Conservation (phyloP, 192 early-diverging fungal species). For the Rhizophagus clarus region DNA sequence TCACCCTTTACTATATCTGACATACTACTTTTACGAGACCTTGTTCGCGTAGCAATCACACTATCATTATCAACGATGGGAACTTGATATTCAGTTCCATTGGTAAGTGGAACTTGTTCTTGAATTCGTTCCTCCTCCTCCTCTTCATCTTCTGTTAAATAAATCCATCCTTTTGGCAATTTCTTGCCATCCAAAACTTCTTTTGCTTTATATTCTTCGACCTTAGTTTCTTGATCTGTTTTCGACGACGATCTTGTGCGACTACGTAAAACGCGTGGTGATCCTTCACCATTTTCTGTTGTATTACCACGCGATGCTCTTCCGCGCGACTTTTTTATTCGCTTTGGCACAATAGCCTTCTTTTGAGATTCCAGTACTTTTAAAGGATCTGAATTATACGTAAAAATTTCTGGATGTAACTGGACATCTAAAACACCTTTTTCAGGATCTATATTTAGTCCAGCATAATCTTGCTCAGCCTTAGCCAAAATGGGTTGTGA, state of each 20-base stretch:
- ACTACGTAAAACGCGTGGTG: background rate
- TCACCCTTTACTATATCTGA: background rate
- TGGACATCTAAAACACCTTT: conserved; percentile 47
- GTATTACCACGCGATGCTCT: background rate
- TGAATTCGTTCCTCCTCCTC: conserved; percentile 33
- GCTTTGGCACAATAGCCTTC: background rate
- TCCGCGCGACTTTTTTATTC: background rate
- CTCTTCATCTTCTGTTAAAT: conserved; percentile 45
- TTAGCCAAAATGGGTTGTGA: conserved; percentile 42
- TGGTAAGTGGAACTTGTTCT: background rate
- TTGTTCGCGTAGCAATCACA: background rate
- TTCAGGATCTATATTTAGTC: conserved; percentile 38
- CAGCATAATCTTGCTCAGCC: conserved; percentile 47
- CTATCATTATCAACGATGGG: background rate
- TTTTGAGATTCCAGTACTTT: background rate
- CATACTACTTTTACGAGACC: conserved; percentile 1
- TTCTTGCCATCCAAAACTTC: conserved; percentile 32
- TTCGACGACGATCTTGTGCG: conserved; percentile 30
- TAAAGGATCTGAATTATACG: conserved; percentile 45
- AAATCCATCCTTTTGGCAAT: conserved; percentile 51
- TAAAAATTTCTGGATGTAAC: conserved; percentile 56
- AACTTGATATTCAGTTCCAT: background rate
- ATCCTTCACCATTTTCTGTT: background rate
- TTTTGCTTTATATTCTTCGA: conserved; percentile 34
- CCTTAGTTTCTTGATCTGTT: conserved; percentile 37